A percentile compares a stretch with the other conserved stretches of the same genome.
Evolutionary conservation across 2,329 filamentous ascomycete genomes (phyloP).

Genomic region (Trichoderma sp.): DNA sequence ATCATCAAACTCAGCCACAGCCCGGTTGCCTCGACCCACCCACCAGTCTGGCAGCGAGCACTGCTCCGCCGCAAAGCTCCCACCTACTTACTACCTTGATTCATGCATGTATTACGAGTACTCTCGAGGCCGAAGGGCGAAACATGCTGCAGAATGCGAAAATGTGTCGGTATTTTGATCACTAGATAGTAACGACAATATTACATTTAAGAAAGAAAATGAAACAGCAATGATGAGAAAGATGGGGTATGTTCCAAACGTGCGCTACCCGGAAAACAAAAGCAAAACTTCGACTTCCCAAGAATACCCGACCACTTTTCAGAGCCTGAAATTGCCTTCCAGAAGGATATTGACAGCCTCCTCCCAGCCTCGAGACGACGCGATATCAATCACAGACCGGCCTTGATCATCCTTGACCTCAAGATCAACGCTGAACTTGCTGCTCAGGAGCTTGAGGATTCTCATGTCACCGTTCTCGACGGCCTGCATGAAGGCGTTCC

Average conservation of each 20-base stretch:
- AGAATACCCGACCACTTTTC: not conserved
- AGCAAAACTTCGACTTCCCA: not conserved
- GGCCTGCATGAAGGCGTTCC: constrained; percentile 67
- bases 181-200: not conserved
- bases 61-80: too few species aligned
- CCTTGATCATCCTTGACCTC: constrained; percentile 57
- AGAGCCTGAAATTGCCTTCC: constrained; percentile 36
- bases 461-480: constrained; percentile 63
- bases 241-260: not conserved
- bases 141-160: too few species aligned
- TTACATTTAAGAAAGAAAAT: not conserved
- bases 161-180: not conserved
- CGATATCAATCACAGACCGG: constrained; percentile 59
- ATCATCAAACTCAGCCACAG: constrained; percentile 7
- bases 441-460: constrained; percentile 56
- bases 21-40: not conserved
- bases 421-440: constrained; percentile 55
- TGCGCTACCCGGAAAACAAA: constrained; percentile 3
- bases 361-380: constrained; percentile 59
- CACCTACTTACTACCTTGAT: too few species aligned
- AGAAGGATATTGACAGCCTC: constrained; percentile 57
- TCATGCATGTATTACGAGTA: too few species aligned
- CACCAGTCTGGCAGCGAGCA: not conserved
- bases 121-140: too few species aligned
- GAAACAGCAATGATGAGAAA: not conserved